Evolutionary conservation across 2,329 filamentous ascomycete genomes (phyloP), one percentile per base, ranked within the genome.

Genomic region (Colletotrichum sp.): DNA sequence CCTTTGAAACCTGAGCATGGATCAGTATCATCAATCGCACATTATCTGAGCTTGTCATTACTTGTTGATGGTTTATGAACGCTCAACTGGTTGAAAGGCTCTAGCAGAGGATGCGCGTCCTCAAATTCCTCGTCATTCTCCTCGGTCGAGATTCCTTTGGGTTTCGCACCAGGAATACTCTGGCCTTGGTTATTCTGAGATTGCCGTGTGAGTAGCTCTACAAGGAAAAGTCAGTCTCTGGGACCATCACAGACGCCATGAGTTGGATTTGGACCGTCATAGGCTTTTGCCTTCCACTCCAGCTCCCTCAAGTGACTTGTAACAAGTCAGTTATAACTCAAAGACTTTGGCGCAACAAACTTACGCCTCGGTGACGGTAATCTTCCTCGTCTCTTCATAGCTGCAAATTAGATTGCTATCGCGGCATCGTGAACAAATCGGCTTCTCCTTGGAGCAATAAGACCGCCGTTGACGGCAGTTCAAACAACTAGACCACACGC

Each of bases 371-470:
- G 83, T 84, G 19, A 86, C 79, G 6, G 82, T 77, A 25, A 85
- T 81, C 70, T 83, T 85, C 12, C 84, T 79, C 4, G 83, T 80
- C 52, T 81, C 82, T 59, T 83, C 83, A 59, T 85, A 86, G n/a
- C 81, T 72, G 63, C 84, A 86, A 34, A 77, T 78, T 13, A 83
- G 71, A 3, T 79, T 79, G 36, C 79, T 77, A 19, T 82, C 82
- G 27, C 81, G 81, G 65, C 84, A 85, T 70, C 84, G 77, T 30
- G 81, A 81, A 63, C 84, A 86, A 25, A 76, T 79, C 3, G 84
- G 84, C 62, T 82, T 83, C 15, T 85, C 83, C 69, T 85, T 85
- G 22, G 83, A 84, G 78, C 84, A 86, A 55, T 81, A 84, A 1
- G 83, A 84, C 6, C 83, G 81, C 13, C 84, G 79, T 29, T 82